Evolutionary conservation across 192 early-diverging fungal species (phyloP), one percentile per base, ranked within the genome.

Genomic region (Coemansia nantahalensis): DNA sequence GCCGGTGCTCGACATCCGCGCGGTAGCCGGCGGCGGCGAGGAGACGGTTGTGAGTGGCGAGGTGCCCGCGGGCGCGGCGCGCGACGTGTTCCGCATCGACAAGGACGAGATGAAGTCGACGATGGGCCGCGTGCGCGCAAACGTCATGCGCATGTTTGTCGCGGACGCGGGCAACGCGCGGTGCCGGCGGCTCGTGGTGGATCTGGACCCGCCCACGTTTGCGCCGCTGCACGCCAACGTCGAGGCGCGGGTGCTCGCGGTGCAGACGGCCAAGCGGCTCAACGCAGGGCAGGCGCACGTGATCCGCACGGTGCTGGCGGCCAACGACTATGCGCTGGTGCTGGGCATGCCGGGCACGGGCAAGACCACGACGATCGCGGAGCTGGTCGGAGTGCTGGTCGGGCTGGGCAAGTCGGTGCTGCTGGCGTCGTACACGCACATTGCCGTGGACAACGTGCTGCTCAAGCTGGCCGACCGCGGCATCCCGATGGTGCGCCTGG

Each of bases 281-380:
- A 96, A 96, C 50, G 28, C 55, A 3, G 86, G 92, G 38, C 93
- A 95, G 59, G 63, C 68, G 21, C 45, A 35, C 3, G 90, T 86
- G 5, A 53, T 95, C 11, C 63, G 85, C 5, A 83, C 82, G 24
- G 89, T 92, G n/a, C 46, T 95, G 37, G 42, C 67, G 8, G 89
- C 88, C 1, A 60, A 81, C 38, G 95, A 98, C 52, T 98, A 96
- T 76, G 77, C 87, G 10, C 64, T 98, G 30, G 88, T 98, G 36
- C 70, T 95, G 22, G 95, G 95, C 13, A 96, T 96, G 94, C 95
- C 95, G 0, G 95, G 95, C 3, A 95, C 95, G 1, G 95, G 95
- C 34, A 98, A 98, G 62, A 94, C 92, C 0, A 92, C 90, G 2
- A 93, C 90, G 0, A 92, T 93, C 40, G 84, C 90, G 0, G 69